Base-by-base conservation (phyloP, 768 basidiomycete genomes). In the Hygrocybe punicea region DNA sequence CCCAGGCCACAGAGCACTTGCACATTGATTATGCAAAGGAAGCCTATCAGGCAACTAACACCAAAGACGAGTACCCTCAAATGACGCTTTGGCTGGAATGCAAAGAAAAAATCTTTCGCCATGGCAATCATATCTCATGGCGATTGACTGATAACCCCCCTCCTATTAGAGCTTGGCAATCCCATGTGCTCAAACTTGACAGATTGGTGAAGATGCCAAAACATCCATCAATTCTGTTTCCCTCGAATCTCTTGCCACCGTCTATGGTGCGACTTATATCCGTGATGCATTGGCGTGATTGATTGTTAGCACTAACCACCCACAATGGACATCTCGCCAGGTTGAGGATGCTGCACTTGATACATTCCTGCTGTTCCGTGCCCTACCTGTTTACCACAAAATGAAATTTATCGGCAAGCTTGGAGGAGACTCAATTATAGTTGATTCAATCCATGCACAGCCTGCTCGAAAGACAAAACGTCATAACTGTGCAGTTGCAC, bases 31-130 rank as follows among this genome's bases (percentile, higher is more conserved):
- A 75, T 6, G 67, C 72, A 4, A 78, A 78, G 56, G 57, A 67
- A 1, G 52, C 68, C 25, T 63, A 66, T 57, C 25, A 62, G 53
- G 58, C 66, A 33, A 64, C 59, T 25, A 67, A 73, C 53, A 13
- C 48, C 16, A 63, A 69, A 24, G 66, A 75, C 14, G 67, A 71
- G 39, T 61, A 59, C 40, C 48, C 62, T 8, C 78, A 79, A 55
- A 81, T 81, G 79, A 69, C 70, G 0, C 14, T 37, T 0, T 77
- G 73, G 73, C 66, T 80, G 0, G 60, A 67, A 6, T 58, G 70
- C 2, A 66, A 69, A n/a, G 77, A 79, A 50, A 68, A 71, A 4
- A 61, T 78, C 6, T 13, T 51, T 35, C 56, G 57, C 1, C 69
- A 69, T 45, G 23, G 57, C 2, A 52, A 66, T 1, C 75, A 60